phyloP scores from a whole-genome alignment of 2,329 filamentous ascomycete species.

The Beauveria brongniartii region DNA sequence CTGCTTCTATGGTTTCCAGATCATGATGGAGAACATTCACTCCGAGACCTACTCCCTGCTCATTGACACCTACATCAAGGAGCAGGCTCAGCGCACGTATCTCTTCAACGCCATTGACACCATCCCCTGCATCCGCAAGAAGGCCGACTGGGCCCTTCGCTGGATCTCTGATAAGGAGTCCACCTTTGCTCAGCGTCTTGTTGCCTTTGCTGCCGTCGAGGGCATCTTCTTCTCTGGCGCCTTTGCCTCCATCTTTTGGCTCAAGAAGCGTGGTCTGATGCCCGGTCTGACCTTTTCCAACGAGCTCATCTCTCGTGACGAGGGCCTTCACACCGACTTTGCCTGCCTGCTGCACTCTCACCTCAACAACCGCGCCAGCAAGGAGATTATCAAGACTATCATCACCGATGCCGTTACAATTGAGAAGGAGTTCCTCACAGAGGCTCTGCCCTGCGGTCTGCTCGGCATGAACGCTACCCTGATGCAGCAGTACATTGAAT shows the following conservation, averaged over 20 bases:
- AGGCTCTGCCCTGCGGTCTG: slow-evolving; percentile 84
- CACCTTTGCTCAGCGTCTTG: slow-evolving; percentile 88
- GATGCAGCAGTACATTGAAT: slow-evolving; percentile 99
- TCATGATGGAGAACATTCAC: slow-evolving; percentile 99
- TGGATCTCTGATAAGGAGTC: slow-evolving; percentile 95
- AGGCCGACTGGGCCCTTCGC: slow-evolving; percentile 92
- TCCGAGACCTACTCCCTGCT: slow-evolving; percentile 98
- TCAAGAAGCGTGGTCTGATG: slow-evolving; percentile 99
- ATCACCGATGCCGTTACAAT: slow-evolving; percentile 91
- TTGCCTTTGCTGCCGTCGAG: slow-evolving; percentile 96
- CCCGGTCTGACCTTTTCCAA: slow-evolving; percentile 98
- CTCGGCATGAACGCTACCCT: slow-evolving; percentile 95
- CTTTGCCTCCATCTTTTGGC: slow-evolving; percentile 98
- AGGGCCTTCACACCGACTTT: slow-evolving; percentile 99
- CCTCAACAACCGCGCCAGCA: slow-evolving; percentile 81
- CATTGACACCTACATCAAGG: slow-evolving; percentile 99
- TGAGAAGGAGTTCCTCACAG: slow-evolving; percentile 96
- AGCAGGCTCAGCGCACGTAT: slow-evolving; percentile 85
- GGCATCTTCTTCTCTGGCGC: slow-evolving; percentile 99
- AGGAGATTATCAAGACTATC: slow-evolving; percentile 73
- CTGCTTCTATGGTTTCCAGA: slow-evolving; percentile 99
- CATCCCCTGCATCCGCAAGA: slow-evolving; percentile 96
- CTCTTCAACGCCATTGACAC: slow-evolving; percentile 99
- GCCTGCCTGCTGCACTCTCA: slow-evolving; percentile 97
- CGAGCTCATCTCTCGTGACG: slow-evolving; percentile 98